Percentiles rank a stretch among this genome's conserved stretches.
These are phyloP conservation scores for Solanum sitiens DNA, from an alignment of 257 asterid genomes.

Conservation along the genomic window DNA sequence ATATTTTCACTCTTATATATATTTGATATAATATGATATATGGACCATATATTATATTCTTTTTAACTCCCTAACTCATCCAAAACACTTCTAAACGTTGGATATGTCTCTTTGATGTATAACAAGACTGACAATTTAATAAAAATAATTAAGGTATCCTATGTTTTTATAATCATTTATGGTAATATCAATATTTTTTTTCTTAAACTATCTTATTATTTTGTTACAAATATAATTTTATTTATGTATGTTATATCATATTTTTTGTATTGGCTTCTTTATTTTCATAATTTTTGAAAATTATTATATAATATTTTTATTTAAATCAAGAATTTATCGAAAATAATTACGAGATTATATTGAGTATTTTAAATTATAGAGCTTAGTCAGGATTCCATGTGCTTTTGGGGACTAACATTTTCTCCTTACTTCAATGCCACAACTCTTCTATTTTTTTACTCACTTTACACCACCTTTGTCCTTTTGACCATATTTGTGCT, in stretches of 20 bases:
- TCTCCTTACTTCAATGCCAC: constrained; percentile 30
- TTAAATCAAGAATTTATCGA: not conserved
- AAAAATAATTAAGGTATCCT: not conserved
- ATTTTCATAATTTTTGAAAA: not conserved
- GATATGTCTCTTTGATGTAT: not conserved
- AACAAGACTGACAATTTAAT: not conserved
- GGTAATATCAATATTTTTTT: not conserved
- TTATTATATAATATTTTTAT: not conserved
- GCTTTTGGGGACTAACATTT: constrained; percentile 34
- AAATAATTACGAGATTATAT: too few relatives aligned
- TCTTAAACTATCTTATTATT: not conserved
- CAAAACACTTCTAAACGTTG: not conserved
- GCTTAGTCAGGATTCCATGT: constrained; percentile 47
- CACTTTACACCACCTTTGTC: constrained; percentile 4
- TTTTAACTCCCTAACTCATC: not conserved
- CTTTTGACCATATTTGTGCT: constrained; percentile 24
- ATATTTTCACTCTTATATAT: not conserved
- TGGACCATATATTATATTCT: not conserved
- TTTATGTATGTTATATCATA: not conserved
- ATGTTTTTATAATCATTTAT: not conserved
- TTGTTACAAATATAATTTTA: not conserved
- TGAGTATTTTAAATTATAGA: not conserved
- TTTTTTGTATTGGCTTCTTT: not conserved
- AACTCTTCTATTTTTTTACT: constrained; percentile 4
- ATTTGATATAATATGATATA: too few relatives aligned